phyloP scores from a whole-genome alignment of 129 eudicot species.

The Calendula officinalis region DNA sequence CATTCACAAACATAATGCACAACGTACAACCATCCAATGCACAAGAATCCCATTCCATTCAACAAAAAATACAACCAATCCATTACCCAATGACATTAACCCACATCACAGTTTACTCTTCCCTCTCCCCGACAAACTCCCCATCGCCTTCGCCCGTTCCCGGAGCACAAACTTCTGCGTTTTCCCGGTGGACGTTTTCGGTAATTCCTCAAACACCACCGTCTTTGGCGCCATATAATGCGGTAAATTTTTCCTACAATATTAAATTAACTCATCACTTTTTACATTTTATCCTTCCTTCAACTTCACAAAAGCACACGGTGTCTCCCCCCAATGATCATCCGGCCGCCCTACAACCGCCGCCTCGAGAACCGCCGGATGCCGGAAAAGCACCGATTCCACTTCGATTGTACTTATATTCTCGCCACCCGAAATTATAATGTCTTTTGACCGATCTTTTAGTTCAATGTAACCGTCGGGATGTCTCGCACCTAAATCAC shows the following conservation, averaged over 20 bases:
- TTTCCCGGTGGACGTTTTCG: slow-evolving; percentile 52
- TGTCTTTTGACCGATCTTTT: slow-evolving; percentile 48
- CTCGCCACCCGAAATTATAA: slow-evolving; percentile 50
- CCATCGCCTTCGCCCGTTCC: slow-evolving; percentile 37
- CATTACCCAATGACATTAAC: neutral
- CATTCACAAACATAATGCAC: neutral
- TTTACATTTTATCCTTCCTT: slow-evolving; percentile 16
- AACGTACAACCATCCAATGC: slow-evolving; percentile 7
- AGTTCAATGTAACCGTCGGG: slow-evolving; percentile 46
- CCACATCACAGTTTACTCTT: slow-evolving; percentile 25
- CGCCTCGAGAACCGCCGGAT: slow-evolving; percentile 50
- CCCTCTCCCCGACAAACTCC: slow-evolving; percentile 19
- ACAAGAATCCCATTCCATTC: neutral
- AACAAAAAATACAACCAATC: neutral
- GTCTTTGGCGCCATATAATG: slow-evolving; percentile 46
- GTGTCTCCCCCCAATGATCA: slow-evolving; percentile 54
- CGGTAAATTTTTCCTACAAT: slow-evolving; percentile 34
- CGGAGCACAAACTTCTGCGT: slow-evolving; percentile 44
- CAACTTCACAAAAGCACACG: slow-evolving; percentile 47
- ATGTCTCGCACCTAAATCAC: slow-evolving; percentile 48
- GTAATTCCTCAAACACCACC: slow-evolving; percentile 44
- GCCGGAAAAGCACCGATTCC: slow-evolving; percentile 45
- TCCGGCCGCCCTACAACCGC: slow-evolving; percentile 51
- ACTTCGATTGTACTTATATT: slow-evolving; percentile 49
- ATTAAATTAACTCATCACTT: slow-evolving; percentile 31